Conservation (phyloP, 106 monocot genomes). For the Iris macrosiphon region DNA sequence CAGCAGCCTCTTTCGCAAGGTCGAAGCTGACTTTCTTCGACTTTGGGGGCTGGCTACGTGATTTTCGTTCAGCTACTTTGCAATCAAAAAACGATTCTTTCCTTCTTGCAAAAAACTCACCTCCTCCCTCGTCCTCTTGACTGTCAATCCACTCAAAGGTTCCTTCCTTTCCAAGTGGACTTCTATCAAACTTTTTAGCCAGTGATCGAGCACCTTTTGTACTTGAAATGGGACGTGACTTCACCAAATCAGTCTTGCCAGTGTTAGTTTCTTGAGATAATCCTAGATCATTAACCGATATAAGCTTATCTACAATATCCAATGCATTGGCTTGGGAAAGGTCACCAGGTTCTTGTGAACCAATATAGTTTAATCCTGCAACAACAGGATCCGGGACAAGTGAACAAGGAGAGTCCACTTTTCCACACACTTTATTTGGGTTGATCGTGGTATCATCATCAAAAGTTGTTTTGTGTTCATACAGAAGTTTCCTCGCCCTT, state of each 20-base stretch:
- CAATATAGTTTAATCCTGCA: constrained; percentile 63
- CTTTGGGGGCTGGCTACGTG: constrained; percentile 28
- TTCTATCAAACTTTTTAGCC: constrained; percentile 31
- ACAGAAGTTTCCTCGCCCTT: constrained; percentile 42
- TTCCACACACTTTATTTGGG: neutral
- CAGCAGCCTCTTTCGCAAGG: neutral
- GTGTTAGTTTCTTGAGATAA: constrained; percentile 35
- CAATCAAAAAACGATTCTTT: constrained; percentile 39
- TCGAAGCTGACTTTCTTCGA: neutral
- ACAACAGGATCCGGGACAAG: constrained; percentile 11
- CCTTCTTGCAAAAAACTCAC: constrained; percentile 64
- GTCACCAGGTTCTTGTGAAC: constrained; percentile 77
- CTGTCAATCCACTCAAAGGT: constrained; percentile 80
- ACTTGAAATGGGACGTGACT: constrained; percentile 30
- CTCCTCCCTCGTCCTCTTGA: constrained; percentile 84
- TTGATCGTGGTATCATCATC: constrained; percentile 15
- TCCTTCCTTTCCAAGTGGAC: constrained; percentile 29
- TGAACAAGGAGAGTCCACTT: constrained; percentile 3
- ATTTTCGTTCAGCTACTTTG: constrained; percentile 12
- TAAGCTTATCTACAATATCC: constrained; percentile 63
- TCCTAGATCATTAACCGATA: constrained; percentile 38
- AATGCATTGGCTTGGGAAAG: constrained; percentile 84
- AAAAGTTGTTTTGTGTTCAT: constrained; percentile 21
- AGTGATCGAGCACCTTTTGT: constrained; percentile 33
- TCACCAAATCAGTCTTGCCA: constrained; percentile 13